Evolutionary conservation across 495 filamentous ascomycete species (phyloP).

Genomic region (Aspergillus ostianus): DNA sequence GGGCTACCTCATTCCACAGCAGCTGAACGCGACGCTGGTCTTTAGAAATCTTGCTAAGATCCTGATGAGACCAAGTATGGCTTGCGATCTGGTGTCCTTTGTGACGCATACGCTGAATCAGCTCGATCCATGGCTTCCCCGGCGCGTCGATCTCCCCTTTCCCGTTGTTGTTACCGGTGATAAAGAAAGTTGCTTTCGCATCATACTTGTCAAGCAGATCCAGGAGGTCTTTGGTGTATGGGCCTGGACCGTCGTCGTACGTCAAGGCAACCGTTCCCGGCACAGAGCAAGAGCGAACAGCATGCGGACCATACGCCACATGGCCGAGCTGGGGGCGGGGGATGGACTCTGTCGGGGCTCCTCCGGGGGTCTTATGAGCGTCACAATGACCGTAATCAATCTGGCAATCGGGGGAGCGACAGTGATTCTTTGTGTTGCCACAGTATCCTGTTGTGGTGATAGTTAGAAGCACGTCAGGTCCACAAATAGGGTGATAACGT

Average conservation of each 20-base stretch:
- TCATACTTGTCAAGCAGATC: slow-evolving; percentile 64
- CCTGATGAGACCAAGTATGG: slow-evolving; percentile 83
- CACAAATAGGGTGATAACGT: slow-evolving; percentile 24
- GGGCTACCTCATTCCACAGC: slow-evolving; percentile 73
- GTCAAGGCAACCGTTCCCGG: slow-evolving; percentile 69
- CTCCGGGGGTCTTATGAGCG: slow-evolving; percentile 61
- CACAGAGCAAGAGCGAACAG: slow-evolving; percentile 65
- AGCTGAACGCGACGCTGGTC: slow-evolving; percentile 64
- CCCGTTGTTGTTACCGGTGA: slow-evolving; percentile 71
- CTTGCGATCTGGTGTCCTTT: slow-evolving; percentile 81
- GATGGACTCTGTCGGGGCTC: slow-evolving; percentile 58
- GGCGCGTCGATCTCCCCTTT: slow-evolving; percentile 70
- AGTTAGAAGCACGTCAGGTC: not conserved
- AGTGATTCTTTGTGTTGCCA: slow-evolving; percentile 49
- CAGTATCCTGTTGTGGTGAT: not conserved
- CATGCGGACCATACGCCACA: slow-evolving; percentile 57
- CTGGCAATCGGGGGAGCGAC: slow-evolving; percentile 67
- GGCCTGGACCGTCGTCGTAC: slow-evolving; percentile 74
- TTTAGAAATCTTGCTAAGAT: slow-evolving; percentile 59
- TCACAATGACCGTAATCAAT: slow-evolving; percentile 69
- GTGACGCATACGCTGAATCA: slow-evolving; percentile 66
- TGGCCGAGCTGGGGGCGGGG: slow-evolving; percentile 56
- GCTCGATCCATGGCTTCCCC: slow-evolving; percentile 50
- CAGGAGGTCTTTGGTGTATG: slow-evolving; percentile 67
- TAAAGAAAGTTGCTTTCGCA: slow-evolving; percentile 76